These are phyloP conservation scores for Coprinellus aureogranulatus DNA, from an alignment of 768 basidiomycete genomes.

Conservation along the genomic window DNA sequence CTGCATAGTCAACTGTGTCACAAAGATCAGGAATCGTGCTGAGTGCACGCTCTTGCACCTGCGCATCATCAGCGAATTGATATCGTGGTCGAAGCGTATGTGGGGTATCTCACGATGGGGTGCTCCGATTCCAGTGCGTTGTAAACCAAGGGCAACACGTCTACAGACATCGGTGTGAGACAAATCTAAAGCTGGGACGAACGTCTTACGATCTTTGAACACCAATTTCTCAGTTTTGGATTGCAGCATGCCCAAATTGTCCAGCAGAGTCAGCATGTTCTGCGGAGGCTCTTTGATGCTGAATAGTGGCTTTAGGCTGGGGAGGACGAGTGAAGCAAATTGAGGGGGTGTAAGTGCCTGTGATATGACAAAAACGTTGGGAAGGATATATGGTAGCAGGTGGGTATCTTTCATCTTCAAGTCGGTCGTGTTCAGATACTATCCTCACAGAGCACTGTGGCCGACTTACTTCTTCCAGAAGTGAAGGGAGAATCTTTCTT, in stretches of 20 bases:
- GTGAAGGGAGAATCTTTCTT: constrained; percentile 86
- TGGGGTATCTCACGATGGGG: constrained; percentile 49
- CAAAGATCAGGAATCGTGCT: constrained; percentile 82
- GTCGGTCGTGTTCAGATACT: not conserved
- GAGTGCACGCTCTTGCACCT: constrained; percentile 92
- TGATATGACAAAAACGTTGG: constrained; percentile 91
- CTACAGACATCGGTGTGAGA: constrained; percentile 40
- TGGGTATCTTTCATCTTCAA: constrained; percentile 85
- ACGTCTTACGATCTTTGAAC: constrained; percentile 78
- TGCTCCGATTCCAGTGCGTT: constrained; percentile 97
- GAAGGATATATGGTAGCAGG: constrained; percentile 90
- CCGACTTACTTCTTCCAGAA: constrained; percentile 80
- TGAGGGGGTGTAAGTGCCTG: constrained; percentile 71
- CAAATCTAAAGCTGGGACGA: too few species aligned
- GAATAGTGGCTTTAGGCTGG: constrained; percentile 88
- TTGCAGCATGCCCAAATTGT: constrained; percentile 84
- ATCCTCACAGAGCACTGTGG: not conserved
- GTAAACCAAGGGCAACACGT: constrained; percentile 95
- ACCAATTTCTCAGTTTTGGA: constrained; percentile 82
- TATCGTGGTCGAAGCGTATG: too few species aligned
- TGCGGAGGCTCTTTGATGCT: constrained; percentile 92
- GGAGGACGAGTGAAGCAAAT: constrained; percentile 79
- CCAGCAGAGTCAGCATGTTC: constrained; percentile 91
- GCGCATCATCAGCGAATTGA: too few species aligned
- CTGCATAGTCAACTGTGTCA: constrained; percentile 92